Base-by-base conservation (phyloP, 352 stramenopile species). In the Globisporangium paddicum region DNA sequence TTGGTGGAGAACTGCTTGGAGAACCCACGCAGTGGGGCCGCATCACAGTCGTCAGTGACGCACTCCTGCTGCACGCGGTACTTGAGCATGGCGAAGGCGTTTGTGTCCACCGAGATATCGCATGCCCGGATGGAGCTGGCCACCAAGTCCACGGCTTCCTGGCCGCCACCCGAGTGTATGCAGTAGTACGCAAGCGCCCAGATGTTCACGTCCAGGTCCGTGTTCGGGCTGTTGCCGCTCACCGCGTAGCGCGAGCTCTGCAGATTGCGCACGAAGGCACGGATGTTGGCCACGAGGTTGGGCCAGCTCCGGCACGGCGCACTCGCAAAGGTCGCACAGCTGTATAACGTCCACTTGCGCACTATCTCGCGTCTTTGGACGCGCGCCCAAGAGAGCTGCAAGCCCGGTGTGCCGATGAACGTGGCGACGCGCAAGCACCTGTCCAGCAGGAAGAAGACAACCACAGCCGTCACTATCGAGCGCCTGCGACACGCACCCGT, bases 171-270 rank as follows among this genome's bases (percentile, higher is more conserved):
- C 28, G 79, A 89, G 35, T 82, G 85, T 13, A 95, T 52, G 23
- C 74, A 89, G 64, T 92, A 95, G 71, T 92, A 95, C 9, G 93
- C 42, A 46, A 91, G 58, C 1, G 82, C 66, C 85, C 85, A 95
- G 32, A 84, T 66, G 62, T 90, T 87, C 9, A 67, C 67, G 47
- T 90, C 74, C 2, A 46, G 34, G 5, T 59, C 54, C 9, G 38
- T 42, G 11, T 32, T 42, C 1, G 38, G 60, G 19, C 68, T 70
- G 48, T 58, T 73, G 19, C 62, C 64, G 21, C 63, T 72, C 2
- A 69, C 69, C 42, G 70, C 66, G 58, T 86, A 87, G 10, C 72
- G 76, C 26, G 77, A 90, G 66, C 76, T 89, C 54, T 91, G 79
- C 50, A 92, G 46, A 54, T 92, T 78, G 40, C 82, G 80, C 25